Conservation (phyloP, 345 rosid species). For the Eutrema japonicum region DNA sequence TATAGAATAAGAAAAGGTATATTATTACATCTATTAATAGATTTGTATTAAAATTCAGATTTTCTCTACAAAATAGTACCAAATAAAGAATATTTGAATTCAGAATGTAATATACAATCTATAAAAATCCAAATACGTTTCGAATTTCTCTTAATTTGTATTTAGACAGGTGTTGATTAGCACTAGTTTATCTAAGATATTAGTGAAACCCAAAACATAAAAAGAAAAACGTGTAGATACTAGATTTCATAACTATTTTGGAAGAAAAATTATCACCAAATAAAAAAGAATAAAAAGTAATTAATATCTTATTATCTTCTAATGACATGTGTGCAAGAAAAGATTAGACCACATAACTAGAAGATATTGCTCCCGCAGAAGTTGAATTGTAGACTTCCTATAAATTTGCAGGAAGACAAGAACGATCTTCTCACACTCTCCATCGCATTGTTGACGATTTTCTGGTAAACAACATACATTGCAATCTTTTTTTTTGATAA, state of each 20-base stretch:
- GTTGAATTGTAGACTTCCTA: conserved; percentile 15
- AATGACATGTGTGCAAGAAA: neutral
- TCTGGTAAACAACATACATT: conserved; percentile 15
- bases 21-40: neutral
- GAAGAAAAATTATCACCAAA: neutral
- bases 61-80: neutral
- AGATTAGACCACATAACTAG: neutral
- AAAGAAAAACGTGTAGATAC: neutral
- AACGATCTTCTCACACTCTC: conserved; percentile 3
- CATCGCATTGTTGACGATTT: neutral
- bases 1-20: neutral
- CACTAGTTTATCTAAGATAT: conserved; percentile 4
- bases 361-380: neutral
- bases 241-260: conserved; percentile 1
- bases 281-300: neutral
- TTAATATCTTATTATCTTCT: neutral
- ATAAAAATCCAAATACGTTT: neutral
- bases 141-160: neutral
- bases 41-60: neutral
- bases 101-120: neutral
- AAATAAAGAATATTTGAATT: neutral
- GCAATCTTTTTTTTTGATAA: conserved; percentile 1
- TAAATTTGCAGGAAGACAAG: conserved; percentile 20
- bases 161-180: neutral
- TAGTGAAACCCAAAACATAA: neutral